Base-by-base conservation (phyloP, 2,329 filamentous ascomycete genomes). In the Stagonosporopsis rhizophila region DNA sequence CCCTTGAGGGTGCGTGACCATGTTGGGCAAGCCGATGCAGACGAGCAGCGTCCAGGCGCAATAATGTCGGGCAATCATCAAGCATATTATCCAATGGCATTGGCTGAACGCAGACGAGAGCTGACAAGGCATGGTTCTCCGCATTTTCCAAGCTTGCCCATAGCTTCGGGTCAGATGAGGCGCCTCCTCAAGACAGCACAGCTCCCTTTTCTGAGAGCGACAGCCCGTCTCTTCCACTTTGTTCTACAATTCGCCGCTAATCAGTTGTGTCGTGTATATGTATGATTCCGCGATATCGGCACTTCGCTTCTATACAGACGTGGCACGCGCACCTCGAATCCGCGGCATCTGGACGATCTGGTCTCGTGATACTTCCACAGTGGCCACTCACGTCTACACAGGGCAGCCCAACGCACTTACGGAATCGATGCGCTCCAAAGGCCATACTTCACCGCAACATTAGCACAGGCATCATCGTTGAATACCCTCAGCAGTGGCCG, bases 281-380 rank as follows among this genome's bases (percentile, higher is more conserved):
- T 17, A 35, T 11, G 15, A 22, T 28, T 41, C 41, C 39, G 58
- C 51, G 48, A 54, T 25, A 37, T 56, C 42, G 47, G 46, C 41
- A 51, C 19, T 22, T 47, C 25, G 19, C 41, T 28, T 28, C 44
- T 49, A 34, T 35, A 35, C 48, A 19, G 49, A 30, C 44, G 35
- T 47, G 37, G 55, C 55, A 60, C 52, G 38, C 58, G 46, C 48
- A 45, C 45, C 30, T 46, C 37, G 38, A 52, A 44, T 38, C 40
- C 52, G 14, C 44, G 40, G 54, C 44, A 40, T 28, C 42, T 32
- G 28, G 11, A 15, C 20, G 12, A 30, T 23, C 40, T 58, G 49
- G 60, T 69, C 64, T 64, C 66, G 64, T 70, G 68, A 69, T 62
- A 56, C 45, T 8, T 22, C 30, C 8, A 19, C 19, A 30, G 38